A percentile compares a stretch with the other conserved stretches of the same genome.
Conservation (phyloP, 2,329 filamentous ascomycete species). For the Periconia digitata region DNA sequence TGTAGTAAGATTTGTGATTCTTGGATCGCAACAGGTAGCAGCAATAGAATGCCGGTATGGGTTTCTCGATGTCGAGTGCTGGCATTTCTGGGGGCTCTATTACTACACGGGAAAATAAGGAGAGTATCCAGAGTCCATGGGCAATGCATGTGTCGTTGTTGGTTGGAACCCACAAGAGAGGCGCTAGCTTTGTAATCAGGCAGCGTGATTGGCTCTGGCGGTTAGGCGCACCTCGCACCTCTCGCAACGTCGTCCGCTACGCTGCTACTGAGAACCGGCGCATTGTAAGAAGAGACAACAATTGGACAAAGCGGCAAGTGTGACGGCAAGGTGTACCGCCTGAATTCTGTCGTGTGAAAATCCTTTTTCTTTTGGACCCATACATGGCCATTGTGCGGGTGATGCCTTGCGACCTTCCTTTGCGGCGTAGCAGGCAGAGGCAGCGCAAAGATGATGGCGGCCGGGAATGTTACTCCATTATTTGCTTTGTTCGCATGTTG, state of each 20-base stretch:
- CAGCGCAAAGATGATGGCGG: too few species aligned
- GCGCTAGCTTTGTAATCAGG: not conserved
- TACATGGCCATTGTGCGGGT: too few species aligned
- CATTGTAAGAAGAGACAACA: not conserved
- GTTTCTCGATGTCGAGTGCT: constrained; percentile 26
- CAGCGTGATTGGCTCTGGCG: not conserved
- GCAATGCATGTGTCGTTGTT: not conserved
- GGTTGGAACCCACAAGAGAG: not conserved
- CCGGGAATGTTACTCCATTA: too few species aligned
- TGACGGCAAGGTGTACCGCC: not conserved
- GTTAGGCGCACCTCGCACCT: not conserved
- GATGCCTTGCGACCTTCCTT: too few species aligned
- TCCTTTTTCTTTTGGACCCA: too few species aligned
- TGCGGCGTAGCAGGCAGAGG: too few species aligned
- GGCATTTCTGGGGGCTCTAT: constrained; percentile 10
- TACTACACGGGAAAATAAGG: not conserved
- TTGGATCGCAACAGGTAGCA: constrained; percentile 91
- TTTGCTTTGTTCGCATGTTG: too few species aligned
- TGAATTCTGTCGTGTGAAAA: not conserved
- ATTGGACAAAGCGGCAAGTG: not conserved
- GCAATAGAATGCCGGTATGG: constrained; percentile 85
- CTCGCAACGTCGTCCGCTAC: not conserved
- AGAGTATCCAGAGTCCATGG: too few species aligned
- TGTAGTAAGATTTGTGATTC: constrained; percentile 72
- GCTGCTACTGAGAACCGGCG: not conserved